Conservation (phyloP, 345 rosid genomes). For the Citrus sp. region DNA sequence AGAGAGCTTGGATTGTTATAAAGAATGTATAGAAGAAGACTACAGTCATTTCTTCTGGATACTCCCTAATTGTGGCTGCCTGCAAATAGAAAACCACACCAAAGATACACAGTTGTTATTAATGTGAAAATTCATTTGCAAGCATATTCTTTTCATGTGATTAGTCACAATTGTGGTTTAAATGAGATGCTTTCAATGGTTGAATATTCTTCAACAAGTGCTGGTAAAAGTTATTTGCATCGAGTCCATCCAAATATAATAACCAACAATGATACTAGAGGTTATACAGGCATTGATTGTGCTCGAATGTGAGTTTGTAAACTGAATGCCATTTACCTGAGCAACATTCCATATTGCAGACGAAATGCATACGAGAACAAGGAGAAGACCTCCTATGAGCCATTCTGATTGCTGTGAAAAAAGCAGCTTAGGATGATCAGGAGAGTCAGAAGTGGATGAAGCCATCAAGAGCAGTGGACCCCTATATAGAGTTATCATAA, state of each 20-base stretch:
- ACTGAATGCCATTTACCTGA: slow-evolving; percentile 18
- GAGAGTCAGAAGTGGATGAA: neutral
- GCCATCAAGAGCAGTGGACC: slow-evolving; percentile 29
- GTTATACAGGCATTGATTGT: too few relatives aligned
- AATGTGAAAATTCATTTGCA: neutral
- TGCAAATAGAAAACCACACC: neutral
- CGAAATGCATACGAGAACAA: neutral
- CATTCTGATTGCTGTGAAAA: slow-evolving; percentile 9
- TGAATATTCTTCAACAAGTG: neutral
- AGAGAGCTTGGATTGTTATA: slow-evolving; percentile 20
- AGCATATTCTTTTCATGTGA: neutral
- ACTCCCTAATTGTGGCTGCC: slow-evolving; percentile 7
- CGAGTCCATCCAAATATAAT: neutral
- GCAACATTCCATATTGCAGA: slow-evolving; percentile 7
- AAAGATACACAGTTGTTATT: neutral
- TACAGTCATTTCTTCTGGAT: slow-evolving; percentile 11
- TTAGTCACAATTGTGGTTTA: neutral
- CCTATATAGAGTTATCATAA: slow-evolving; percentile 32
- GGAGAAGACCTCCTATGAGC: slow-evolving; percentile 30
- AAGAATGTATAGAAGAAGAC: slow-evolving; percentile 9
- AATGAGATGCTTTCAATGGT: neutral
- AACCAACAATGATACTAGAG: neutral
- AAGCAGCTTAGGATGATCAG: slow-evolving; percentile 8
- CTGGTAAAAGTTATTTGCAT: too few relatives aligned
- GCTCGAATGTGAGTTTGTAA: too few relatives aligned